Evolutionary conservation across 1,139 yeast species (phyloP).

Genomic region (Candida sp.): DNA sequence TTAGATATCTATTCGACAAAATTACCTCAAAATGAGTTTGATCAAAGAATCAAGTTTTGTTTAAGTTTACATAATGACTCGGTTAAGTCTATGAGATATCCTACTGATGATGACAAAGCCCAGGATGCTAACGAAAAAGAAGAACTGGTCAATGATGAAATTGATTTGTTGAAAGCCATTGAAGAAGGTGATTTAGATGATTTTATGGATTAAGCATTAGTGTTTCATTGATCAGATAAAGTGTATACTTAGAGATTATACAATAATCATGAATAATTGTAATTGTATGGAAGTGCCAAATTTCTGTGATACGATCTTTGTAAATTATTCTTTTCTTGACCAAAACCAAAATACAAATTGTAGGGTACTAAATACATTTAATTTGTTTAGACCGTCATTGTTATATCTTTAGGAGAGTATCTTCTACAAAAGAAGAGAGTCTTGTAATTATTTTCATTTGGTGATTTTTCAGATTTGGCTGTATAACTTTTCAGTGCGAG

Average conservation of each 20-base stretch:
- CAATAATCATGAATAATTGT: not conserved
- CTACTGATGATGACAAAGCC: conserved; percentile 43
- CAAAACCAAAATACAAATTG: too few relatives aligned
- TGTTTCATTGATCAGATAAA: too few relatives aligned
- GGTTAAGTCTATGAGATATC: conserved; percentile 95
- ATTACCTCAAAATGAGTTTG: conserved; percentile 85
- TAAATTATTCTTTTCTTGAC: too few relatives aligned
- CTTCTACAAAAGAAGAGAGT: too few relatives aligned
- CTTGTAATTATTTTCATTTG: too few relatives aligned
- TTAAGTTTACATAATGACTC: conserved; percentile 88
- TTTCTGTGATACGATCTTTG: too few relatives aligned
- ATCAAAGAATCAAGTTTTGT: conserved; percentile 92
- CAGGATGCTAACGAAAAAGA: conserved; percentile 24
- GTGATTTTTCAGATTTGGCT: too few relatives aligned
- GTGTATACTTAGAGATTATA: too few relatives aligned
- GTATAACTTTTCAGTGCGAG: conserved; percentile 1
- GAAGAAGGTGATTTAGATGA: conserved; percentile 52
- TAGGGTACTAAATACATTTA: too few relatives aligned
- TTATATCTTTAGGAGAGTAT: too few relatives aligned
- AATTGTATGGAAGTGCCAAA: too few relatives aligned
- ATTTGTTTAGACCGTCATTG: too few relatives aligned
- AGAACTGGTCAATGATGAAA: conserved; percentile 39
- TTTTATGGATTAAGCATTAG: conserved; percentile 35
- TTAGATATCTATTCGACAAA: conserved; percentile 84
- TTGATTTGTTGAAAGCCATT: conserved; percentile 44